Conservation (phyloP, 305 asterid species). For the Fraxinus baroniana region DNA sequence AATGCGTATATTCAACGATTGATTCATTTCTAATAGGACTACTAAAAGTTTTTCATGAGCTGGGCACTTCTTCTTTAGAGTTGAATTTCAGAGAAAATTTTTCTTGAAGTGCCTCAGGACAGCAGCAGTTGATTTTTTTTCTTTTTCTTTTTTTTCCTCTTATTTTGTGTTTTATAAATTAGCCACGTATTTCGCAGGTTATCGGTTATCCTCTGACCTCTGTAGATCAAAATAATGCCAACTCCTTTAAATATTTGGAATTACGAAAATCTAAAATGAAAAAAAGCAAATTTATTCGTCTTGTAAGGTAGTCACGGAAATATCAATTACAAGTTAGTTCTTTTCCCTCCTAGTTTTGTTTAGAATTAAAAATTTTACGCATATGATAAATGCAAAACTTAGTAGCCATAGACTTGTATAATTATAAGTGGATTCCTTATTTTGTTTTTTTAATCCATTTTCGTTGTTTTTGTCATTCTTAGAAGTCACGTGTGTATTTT, state of each 20-base stretch:
- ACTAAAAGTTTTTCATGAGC: neutral
- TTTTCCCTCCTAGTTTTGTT: no score
- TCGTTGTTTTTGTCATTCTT: no score
- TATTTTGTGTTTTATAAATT: neutral
- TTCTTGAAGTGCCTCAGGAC: neutral
- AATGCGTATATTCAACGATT: conserved; percentile 54
- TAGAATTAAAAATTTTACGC: no score
- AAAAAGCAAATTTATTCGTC: neutral
- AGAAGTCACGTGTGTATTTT: no score
- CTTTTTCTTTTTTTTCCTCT: neutral
- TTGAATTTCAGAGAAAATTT: neutral
- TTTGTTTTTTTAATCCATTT: no score
- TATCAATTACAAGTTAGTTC: neutral
- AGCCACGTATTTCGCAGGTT: conserved; percentile 1
- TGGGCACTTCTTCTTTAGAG: neutral
- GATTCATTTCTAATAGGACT: conserved; percentile 35
- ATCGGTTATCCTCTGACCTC: neutral
- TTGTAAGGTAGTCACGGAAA: neutral
- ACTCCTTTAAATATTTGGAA: neutral
- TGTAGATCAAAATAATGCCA: neutral
- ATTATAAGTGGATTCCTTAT: no score
- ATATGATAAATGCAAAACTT: no score
- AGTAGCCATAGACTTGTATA: no score
- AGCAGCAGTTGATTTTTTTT: neutral
- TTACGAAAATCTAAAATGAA: neutral